Evolutionary conservation across 1,284 basidiomycete species (phyloP).

Genomic region (Meripilus lineatus): DNA sequence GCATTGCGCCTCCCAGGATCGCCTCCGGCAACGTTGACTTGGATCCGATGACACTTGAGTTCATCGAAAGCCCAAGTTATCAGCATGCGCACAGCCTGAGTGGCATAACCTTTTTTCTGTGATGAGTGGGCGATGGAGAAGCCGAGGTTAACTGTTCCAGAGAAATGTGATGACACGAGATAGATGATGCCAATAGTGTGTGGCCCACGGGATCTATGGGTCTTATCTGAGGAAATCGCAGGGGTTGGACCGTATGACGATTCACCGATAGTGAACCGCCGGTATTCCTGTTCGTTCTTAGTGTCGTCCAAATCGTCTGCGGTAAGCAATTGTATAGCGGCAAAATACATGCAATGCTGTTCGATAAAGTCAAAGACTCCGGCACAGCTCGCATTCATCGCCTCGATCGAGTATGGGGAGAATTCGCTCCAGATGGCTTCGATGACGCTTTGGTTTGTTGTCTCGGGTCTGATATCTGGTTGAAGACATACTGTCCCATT

Average conservation of each 20-base stretch:
- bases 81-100: constrained; percentile 38
- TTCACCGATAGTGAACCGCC: too few species aligned
- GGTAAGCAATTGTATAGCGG: not conserved
- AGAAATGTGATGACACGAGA: constrained; percentile 29
- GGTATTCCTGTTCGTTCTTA: too few species aligned
- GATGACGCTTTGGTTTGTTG: not conserved
- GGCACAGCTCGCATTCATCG: not conserved
- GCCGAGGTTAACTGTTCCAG: constrained; percentile 48
- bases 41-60: constrained; percentile 47
- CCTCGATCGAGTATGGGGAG: constrained; percentile 2
- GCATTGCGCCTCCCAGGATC: constrained; percentile 2
- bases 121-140: constrained; percentile 36
- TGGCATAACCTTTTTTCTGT: constrained; percentile 38
- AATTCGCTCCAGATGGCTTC: not conserved
- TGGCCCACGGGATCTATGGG: not conserved
- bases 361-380: constrained; percentile 3
- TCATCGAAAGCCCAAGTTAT: constrained; percentile 45
- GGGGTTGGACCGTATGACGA: not conserved
- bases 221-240: not conserved
- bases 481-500: not conserved
- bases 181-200: constrained; percentile 40
- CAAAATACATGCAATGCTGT: constrained; percentile 4
- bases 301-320: not conserved
- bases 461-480: not conserved
- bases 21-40: constrained; percentile 10